Conservation (phyloP, 1,284 basidiomycete genomes). For the Acaromyces ingoldii region DNA sequence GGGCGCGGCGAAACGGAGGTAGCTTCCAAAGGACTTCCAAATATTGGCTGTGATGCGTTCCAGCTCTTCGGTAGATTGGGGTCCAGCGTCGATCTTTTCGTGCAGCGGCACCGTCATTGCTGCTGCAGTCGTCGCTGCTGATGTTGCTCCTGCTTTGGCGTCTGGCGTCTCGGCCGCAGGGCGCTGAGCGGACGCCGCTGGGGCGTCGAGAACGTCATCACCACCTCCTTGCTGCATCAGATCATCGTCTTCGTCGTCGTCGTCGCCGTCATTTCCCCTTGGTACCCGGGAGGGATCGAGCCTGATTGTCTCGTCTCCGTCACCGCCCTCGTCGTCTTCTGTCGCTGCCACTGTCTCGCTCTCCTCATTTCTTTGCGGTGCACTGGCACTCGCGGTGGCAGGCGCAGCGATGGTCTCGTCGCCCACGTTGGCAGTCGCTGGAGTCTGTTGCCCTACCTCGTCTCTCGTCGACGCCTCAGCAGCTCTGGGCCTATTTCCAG, state of each 20-base stretch:
- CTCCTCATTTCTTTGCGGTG: background rate
- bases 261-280: background rate
- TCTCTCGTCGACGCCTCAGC: background rate
- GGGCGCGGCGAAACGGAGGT: constrained; percentile 30
- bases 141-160: background rate
- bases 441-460: no score
- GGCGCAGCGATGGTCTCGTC: background rate
- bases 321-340: background rate
- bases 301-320: background rate
- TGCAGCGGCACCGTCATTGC: background rate
- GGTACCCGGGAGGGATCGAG: background rate
- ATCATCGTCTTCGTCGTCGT: background rate
- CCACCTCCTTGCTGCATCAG: background rate
- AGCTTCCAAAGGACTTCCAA: constrained; percentile 40
- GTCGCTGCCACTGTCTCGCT: background rate
- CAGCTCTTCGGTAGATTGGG: constrained; percentile 30
- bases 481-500: background rate
- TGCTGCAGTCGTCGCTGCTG: background rate
- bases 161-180: background rate
- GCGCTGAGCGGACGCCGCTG: background rate
- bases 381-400: background rate
- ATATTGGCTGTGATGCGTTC: constrained; percentile 35
- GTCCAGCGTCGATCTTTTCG: constrained; percentile 1
- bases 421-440: background rate
- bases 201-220: background rate